Percentiles rank a stretch among this genome's conserved stretches.
These are phyloP conservation scores for Mollisiaceae sp. DNA, from an alignment of 2,329 filamentous ascomycete species.

Conservation along the genomic window DNA sequence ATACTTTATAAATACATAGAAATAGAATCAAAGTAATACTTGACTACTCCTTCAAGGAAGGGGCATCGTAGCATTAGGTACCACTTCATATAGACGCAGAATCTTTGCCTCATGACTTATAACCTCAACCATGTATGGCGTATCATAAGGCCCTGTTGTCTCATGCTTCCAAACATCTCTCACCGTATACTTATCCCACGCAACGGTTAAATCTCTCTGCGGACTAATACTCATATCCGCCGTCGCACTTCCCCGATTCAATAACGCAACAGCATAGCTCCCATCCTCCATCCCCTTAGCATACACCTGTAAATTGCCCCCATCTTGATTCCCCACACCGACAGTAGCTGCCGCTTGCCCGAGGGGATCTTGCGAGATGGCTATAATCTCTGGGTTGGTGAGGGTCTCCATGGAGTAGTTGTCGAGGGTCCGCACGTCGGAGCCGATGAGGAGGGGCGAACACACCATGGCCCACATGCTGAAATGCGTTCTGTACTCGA, in stretches of 20 bases:
- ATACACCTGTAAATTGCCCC: conserved; percentile 27
- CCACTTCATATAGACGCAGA: neutral
- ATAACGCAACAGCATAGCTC: conserved; percentile 30
- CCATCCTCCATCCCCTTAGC: conserved; percentile 31
- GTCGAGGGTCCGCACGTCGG: conserved; percentile 29
- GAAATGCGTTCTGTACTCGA: conserved; percentile 42
- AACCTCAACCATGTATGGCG: neutral
- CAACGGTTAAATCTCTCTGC: conserved; percentile 26
- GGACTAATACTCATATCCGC: conserved; percentile 31
- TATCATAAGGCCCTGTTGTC: neutral
- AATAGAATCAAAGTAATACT: no score
- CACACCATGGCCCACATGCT: conserved; percentile 35
- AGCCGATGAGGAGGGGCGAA: conserved; percentile 37
- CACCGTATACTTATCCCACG: conserved; percentile 30
- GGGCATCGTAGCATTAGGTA: neutral
- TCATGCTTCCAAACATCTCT: conserved; percentile 35
- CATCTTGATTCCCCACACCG: conserved; percentile 14
- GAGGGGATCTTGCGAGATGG: conserved; percentile 42
- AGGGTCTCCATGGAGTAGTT: conserved; percentile 29
- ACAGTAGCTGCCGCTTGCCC: conserved; percentile 35
- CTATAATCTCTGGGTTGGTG: conserved; percentile 45
- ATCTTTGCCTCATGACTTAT: neutral
- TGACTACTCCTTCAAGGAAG: neutral
- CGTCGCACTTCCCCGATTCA: conserved; percentile 29
- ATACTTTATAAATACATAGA: no score